These are phyloP conservation scores for Pseudovirgaria hyperparasitica DNA, from an alignment of 2,329 filamentous ascomycete species.

Conservation along the genomic window DNA sequence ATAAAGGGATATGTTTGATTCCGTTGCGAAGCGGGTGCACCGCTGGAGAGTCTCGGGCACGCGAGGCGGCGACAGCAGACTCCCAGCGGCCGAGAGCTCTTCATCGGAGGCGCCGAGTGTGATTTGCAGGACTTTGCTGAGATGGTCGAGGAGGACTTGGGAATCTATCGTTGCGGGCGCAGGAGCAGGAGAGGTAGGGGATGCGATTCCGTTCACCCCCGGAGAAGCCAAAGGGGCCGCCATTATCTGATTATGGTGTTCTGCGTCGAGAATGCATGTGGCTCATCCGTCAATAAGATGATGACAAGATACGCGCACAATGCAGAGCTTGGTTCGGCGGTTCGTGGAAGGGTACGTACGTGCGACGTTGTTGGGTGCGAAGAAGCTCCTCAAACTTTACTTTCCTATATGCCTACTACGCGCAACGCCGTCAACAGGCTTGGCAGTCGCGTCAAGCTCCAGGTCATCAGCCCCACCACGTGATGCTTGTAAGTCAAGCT, in stretches of 20 bases:
- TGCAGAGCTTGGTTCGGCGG: too few species aligned
- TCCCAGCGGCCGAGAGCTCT: slow-evolving; percentile 71
- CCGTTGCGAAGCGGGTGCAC: slow-evolving; percentile 79
- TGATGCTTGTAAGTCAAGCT: too few species aligned
- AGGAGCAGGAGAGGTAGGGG: slow-evolving; percentile 18
- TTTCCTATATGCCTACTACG: too few species aligned
- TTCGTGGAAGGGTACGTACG: too few species aligned
- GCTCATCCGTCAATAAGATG: too few species aligned
- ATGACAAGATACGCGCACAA: too few species aligned
- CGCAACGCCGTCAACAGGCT: too few species aligned
- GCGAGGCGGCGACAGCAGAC: slow-evolving; percentile 61
- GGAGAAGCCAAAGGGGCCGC: slow-evolving; percentile 28
- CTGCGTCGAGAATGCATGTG: slow-evolving; percentile 19
- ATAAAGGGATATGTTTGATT: slow-evolving; percentile 79
- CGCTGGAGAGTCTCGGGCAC: slow-evolving; percentile 72
- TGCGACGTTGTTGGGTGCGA: too few species aligned
- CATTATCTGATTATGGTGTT: slow-evolving; percentile 19
- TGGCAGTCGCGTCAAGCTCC: too few species aligned
- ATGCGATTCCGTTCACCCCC: slow-evolving; percentile 24
- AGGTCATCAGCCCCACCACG: too few species aligned
- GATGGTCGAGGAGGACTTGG: slow-evolving; percentile 34
- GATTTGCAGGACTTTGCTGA: slow-evolving; percentile 34
- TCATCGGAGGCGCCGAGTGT: slow-evolving; percentile 43
- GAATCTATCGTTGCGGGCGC: slow-evolving; percentile 31
- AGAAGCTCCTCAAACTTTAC: too few species aligned